These are phyloP conservation scores for Parasitella parasitica DNA, from an alignment of 371 early-diverging fungal genomes.

Conservation along the genomic window DNA sequence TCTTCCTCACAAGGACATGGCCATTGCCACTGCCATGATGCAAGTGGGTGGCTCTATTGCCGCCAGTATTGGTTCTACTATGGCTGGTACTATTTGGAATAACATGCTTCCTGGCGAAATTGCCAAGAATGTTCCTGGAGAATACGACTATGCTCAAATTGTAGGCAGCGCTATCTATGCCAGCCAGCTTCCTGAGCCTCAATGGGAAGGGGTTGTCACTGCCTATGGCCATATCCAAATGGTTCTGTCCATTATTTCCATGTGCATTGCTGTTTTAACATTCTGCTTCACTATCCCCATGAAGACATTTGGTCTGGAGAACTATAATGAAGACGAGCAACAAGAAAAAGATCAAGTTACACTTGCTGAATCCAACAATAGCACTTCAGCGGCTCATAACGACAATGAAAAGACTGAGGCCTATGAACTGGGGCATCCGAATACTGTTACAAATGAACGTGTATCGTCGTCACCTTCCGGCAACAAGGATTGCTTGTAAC, in stretches of 20 bases:
- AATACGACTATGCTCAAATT: constrained; percentile 30
- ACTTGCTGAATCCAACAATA: not conserved
- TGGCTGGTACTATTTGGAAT: constrained; percentile 44
- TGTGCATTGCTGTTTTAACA: constrained; percentile 27
- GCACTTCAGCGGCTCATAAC: not conserved
- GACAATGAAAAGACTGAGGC: not conserved
- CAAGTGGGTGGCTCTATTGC: constrained; percentile 40
- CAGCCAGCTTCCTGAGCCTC: constrained; percentile 24
- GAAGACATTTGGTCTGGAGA: constrained; percentile 40
- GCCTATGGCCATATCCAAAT: constrained; percentile 38
- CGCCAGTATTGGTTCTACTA: constrained; percentile 38
- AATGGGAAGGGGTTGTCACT: constrained; percentile 28
- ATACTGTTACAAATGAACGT: not conserved
- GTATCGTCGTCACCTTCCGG: not conserved
- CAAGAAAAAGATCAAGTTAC: not conserved
- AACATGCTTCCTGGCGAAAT: constrained; percentile 33
- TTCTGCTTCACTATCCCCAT: constrained; percentile 38
- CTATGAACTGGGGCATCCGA: not conserved
- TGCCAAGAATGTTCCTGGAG: constrained; percentile 39
- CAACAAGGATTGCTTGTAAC: not conserved
- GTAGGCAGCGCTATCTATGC: constrained; percentile 27
- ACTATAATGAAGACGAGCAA: not conserved
- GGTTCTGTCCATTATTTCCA: constrained; percentile 30
- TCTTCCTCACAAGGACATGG: constrained; percentile 38
- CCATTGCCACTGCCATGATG: constrained; percentile 40